phyloP scores from a whole-genome alignment of 2,329 filamentous ascomycete species.

The Fusarium sp. region DNA sequence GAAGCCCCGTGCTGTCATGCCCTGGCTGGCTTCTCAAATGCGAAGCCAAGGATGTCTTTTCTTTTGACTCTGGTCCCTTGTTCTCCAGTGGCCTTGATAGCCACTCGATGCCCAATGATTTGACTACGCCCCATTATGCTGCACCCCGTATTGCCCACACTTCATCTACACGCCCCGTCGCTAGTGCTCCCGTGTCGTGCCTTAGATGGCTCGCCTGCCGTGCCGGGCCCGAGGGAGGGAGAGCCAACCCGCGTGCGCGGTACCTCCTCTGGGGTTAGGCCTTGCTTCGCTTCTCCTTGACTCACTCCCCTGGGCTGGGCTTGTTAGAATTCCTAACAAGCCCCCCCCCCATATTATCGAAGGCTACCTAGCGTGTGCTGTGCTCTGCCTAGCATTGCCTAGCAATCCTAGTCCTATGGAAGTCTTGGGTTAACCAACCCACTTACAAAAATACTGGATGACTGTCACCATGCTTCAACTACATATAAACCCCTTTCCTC shows the following conservation, averaged over 20 bases:
- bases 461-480: conserved; percentile 33
- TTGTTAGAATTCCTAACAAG: conserved; percentile 16
- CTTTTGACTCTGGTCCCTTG: conserved; percentile 32
- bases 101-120: conserved; percentile 43
- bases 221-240: conserved; percentile 32
- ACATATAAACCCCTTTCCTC: conserved; percentile 39
- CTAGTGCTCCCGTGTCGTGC: conserved; percentile 32
- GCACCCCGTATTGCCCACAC: conserved; percentile 28
- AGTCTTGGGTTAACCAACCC: conserved; percentile 29
- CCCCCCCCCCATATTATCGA: conserved; percentile 23
- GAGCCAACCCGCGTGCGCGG: conserved; percentile 26
- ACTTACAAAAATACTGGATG: conserved; percentile 38
- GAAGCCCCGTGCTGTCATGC: conserved; percentile 21
- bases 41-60: conserved; percentile 21
- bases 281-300: conserved; percentile 35
- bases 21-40: conserved; percentile 18
- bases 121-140: conserved; percentile 30
- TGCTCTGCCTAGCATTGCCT: conserved; percentile 34
- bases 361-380: conserved; percentile 32
- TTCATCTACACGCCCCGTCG: conserved; percentile 30
- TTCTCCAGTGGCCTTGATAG: conserved; percentile 7
- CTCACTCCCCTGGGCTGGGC: conserved; percentile 29
- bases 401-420: conserved; percentile 32
- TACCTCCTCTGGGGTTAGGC: conserved; percentile 25
- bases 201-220: conserved; percentile 34